These are phyloP conservation scores for Gymnopilus dilepis DNA, from an alignment of 768 basidiomycete species.

Conservation along the genomic window DNA sequence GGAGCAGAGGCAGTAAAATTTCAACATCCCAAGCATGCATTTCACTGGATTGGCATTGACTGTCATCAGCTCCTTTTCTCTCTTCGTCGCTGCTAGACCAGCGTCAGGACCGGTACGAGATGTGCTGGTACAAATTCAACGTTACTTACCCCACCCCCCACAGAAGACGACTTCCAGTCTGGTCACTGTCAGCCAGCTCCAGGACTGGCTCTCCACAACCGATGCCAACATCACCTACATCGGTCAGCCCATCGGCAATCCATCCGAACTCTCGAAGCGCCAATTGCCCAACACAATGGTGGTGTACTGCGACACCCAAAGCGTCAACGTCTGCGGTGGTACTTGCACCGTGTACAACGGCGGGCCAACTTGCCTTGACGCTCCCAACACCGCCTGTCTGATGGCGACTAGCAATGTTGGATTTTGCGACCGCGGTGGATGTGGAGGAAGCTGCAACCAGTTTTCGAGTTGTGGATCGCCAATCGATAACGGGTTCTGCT, in stretches of 20 bases:
- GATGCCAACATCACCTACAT: constrained; percentile 9
- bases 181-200: neutral
- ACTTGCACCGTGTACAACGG: constrained; percentile 38
- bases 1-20: neutral
- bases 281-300: constrained; percentile 27
- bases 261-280: neutral
- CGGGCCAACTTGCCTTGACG: constrained; percentile 29
- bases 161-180: neutral
- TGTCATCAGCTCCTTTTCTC: neutral
- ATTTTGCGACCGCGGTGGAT: constrained; percentile 32
- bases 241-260: neutral
- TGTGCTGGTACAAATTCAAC: neutral
- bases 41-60: neutral
- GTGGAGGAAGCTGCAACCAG: constrained; percentile 31
- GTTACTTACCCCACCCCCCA: neutral
- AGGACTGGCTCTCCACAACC: constrained; percentile 1
- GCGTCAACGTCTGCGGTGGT: constrained; percentile 32
- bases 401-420: constrained; percentile 34
- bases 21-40: neutral
- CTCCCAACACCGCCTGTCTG: constrained; percentile 37
- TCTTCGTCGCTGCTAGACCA: neutral
- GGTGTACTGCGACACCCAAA: constrained; percentile 32
- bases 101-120: neutral
- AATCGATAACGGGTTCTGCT: constrained; percentile 34
- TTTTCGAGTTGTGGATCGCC: constrained; percentile 27